Percentiles rank a stretch among this genome's conserved stretches.
Evolutionary conservation across 2,329 filamentous ascomycete genomes (phyloP).

Genomic region (Neopestalotiopsis clavispora): DNA sequence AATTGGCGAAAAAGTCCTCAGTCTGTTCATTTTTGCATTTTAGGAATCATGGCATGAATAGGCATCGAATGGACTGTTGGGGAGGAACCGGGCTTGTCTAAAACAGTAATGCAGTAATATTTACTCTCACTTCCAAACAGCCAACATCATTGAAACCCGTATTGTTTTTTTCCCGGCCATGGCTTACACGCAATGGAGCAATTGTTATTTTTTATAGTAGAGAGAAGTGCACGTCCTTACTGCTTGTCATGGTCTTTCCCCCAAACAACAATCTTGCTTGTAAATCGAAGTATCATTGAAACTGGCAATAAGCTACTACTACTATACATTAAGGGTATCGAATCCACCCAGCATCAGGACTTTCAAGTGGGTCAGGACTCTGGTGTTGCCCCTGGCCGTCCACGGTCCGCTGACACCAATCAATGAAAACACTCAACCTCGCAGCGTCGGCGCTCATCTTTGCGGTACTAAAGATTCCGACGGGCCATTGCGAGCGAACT

Average conservation of each 20-base stretch:
- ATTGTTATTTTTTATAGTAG: neutral
- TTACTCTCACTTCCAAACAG: neutral
- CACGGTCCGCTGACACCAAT: conserved; percentile 22
- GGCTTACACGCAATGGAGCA: neutral
- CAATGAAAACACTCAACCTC: conserved; percentile 26
- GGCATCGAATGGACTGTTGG: too few species aligned
- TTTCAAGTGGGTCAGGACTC: neutral
- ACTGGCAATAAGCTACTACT: too few species aligned
- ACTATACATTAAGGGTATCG: neutral
- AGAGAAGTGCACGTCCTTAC: too few species aligned
- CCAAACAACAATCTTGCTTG: too few species aligned
- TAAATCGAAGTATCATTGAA: too few species aligned
- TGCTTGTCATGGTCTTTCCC: too few species aligned
- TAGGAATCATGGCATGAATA: too few species aligned
- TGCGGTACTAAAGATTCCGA: conserved; percentile 26
- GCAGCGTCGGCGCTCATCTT: conserved; percentile 20
- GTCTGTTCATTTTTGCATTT: too few species aligned
- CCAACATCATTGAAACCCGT: too few species aligned
- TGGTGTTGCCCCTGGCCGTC: conserved; percentile 14
- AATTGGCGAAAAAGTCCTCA: too few species aligned
- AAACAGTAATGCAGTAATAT: neutral
- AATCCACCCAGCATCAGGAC: conserved; percentile 2
- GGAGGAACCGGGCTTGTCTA: too few species aligned
- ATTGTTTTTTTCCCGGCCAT: too few species aligned
- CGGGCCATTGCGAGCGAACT: conserved; percentile 30